phyloP scores from a whole-genome alignment of 495 filamentous ascomycete genomes.

The Mycothermus thermophilus region DNA sequence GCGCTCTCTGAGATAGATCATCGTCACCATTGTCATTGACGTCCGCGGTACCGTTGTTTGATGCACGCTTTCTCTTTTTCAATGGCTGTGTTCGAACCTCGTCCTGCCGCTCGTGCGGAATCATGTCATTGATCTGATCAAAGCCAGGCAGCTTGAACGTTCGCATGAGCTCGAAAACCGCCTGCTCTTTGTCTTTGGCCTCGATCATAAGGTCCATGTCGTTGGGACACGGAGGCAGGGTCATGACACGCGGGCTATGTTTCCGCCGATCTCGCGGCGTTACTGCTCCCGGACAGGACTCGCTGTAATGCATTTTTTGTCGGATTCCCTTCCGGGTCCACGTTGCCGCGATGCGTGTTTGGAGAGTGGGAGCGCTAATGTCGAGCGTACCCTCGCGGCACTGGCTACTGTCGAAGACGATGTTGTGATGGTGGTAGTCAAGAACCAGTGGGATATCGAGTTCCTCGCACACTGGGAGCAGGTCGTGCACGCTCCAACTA shows the following conservation, averaged over 20 bases:
- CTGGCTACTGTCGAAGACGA: slow-evolving; percentile 58
- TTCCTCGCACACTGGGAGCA: slow-evolving; percentile 84
- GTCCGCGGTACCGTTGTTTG: no score
- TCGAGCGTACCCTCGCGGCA: slow-evolving; percentile 79
- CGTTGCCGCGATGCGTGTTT: slow-evolving; percentile 57
- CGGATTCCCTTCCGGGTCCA: slow-evolving; percentile 80
- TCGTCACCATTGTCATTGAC: no score
- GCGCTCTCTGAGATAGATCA: slow-evolving; percentile 25
- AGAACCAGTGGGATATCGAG: slow-evolving; percentile 85
- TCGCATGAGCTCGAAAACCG: slow-evolving; percentile 86
- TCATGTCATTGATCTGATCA: slow-evolving; percentile 59
- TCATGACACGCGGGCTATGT: slow-evolving; percentile 63
- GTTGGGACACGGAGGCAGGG: slow-evolving; percentile 64
- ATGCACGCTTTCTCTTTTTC: slow-evolving; percentile 33
- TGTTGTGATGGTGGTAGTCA: slow-evolving; percentile 94
- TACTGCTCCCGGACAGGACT: slow-evolving; percentile 59
- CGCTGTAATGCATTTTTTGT: slow-evolving; percentile 94
- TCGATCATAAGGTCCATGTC: slow-evolving; percentile 97
- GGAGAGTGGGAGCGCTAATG: slow-evolving; percentile 49
- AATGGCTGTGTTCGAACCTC: slow-evolving; percentile 34
- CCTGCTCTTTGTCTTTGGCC: slow-evolving; percentile 96
- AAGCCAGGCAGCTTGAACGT: slow-evolving; percentile 71
- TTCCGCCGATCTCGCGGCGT: slow-evolving; percentile 66
- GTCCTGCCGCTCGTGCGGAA: slow-evolving; percentile 63
- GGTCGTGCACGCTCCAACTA: slow-evolving; percentile 74